Evolutionary conservation across 352 stramenopile species (phyloP), one percentile per base, ranked within the genome.

Genomic region (Pythium biforme): DNA sequence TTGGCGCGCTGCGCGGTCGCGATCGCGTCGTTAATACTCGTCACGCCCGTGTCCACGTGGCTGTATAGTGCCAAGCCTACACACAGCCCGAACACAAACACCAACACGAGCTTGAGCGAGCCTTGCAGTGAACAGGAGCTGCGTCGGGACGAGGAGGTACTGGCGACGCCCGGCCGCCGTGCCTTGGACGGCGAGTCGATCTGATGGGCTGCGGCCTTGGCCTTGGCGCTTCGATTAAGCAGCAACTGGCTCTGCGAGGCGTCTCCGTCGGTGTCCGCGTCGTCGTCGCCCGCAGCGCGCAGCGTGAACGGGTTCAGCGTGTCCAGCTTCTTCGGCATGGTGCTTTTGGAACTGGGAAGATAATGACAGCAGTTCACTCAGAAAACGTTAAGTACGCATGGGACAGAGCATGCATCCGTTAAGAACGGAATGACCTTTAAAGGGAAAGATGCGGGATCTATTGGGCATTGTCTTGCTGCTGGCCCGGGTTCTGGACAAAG

Each of bases 401-500:
- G 4, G 29, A 4, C 29, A 33, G 4, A 9, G 4, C 34, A 40
- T 40, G 34, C 2, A 40, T 40, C 12, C 34, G 2, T 17, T 40
- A 40, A 40, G 34, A 19, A 9, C 6, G 34, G 34, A 40, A 40
- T 4, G 29, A 33, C n/a, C n/a, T n/a, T n/a, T n/a, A 40, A 19
- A 17, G 9, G 34, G 34, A 34, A 34, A 34, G 5, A 11, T 34
- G 31, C 31, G 31, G 31, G 31, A 34, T 34, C 31, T 34, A 40
- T 17, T 3, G 15, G 9, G 8, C 5, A 17, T 17, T 17, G 34
- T 11, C 34, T 9, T 40, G 14, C 39, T 31, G 25, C 53, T 51
- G 53, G 46, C 54, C 70, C 25, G 70, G 51, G 57, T 88, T 91
- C 68, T 93, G 83, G 57, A 81, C 69, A 63, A 97, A 98, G 70